Conservation (phyloP, 345 rosid genomes). For the Viola odorata region DNA sequence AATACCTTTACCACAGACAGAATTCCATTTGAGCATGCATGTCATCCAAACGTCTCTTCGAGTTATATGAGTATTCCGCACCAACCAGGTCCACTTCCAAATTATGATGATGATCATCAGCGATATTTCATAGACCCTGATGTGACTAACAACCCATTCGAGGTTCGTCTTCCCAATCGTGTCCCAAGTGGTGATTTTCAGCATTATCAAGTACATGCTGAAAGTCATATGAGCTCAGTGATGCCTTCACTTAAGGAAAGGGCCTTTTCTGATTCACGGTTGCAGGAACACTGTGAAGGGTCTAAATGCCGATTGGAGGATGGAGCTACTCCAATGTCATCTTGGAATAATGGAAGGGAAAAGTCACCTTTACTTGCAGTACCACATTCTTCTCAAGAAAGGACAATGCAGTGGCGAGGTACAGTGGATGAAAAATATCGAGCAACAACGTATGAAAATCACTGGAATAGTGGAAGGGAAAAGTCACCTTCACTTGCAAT, state of each 20-base stretch:
- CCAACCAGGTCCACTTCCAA: constrained; percentile 24
- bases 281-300: constrained; percentile 38
- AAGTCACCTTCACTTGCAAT: constrained; percentile 36
- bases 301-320: constrained; percentile 18
- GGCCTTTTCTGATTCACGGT: constrained; percentile 49
- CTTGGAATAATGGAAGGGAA: constrained; percentile 30
- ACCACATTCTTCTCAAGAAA: constrained; percentile 27
- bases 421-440: constrained; percentile 20
- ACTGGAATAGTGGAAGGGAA: constrained; percentile 30
- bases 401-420: constrained; percentile 31
- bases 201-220: constrained; percentile 19
- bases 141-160: constrained; percentile 25
- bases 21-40: constrained; percentile 23
- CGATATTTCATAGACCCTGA: constrained; percentile 30
- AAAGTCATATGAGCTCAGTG: constrained; percentile 23
- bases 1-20: constrained; percentile 20
- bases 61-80: constrained; percentile 31
- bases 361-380: constrained; percentile 36
- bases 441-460: constrained; percentile 13
- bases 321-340: constrained; percentile 21
- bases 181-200: constrained; percentile 37
- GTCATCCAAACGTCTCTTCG: constrained; percentile 26
- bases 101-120: constrained; percentile 26
- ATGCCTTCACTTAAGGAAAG: constrained; percentile 38
- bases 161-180: constrained; percentile 33